These are phyloP conservation scores for Sugiyamaella pinicola DNA, from an alignment of 1,139 yeast species.

Conservation along the genomic window DNA sequence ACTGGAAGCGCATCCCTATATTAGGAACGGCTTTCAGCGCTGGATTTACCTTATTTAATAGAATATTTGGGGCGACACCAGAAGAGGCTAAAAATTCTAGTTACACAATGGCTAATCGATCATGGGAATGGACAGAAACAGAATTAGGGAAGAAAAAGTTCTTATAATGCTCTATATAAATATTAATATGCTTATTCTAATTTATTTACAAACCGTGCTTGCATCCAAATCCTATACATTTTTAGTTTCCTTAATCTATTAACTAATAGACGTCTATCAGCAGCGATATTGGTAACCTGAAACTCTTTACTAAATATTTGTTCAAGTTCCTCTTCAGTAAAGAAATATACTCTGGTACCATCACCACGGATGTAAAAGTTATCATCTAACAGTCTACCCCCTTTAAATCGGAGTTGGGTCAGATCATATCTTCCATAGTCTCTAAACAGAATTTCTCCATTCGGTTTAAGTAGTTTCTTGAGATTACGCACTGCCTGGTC, in stretches of 20 bases:
- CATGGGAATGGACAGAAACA: neutral
- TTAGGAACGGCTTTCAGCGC: too few species aligned
- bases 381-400: slow-evolving; percentile 82
- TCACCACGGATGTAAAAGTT: slow-evolving; percentile 97
- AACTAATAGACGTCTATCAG: slow-evolving; percentile 87
- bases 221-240: slow-evolving; percentile 97
- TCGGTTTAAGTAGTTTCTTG: slow-evolving; percentile 78
- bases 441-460: slow-evolving; percentile 84
- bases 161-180: neutral
- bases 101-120: neutral
- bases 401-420: slow-evolving; percentile 93
- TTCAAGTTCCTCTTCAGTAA: slow-evolving; percentile 88
- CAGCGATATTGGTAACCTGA: slow-evolving; percentile 71
- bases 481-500: slow-evolving; percentile 71
- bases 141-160: neutral
- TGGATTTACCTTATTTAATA: too few species aligned
- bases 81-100: too few species aligned
- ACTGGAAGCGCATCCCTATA: too few species aligned
- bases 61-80: too few species aligned
- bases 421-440: slow-evolving; percentile 96
- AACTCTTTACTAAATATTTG: slow-evolving; percentile 71
- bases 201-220: slow-evolving; percentile 66
- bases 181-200: neutral
- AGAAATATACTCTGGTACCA: slow-evolving; percentile 95
- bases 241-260: slow-evolving; percentile 88